Conservation (phyloP, 2,329 filamentous ascomycete genomes). For the Aspergillus sp. region DNA sequence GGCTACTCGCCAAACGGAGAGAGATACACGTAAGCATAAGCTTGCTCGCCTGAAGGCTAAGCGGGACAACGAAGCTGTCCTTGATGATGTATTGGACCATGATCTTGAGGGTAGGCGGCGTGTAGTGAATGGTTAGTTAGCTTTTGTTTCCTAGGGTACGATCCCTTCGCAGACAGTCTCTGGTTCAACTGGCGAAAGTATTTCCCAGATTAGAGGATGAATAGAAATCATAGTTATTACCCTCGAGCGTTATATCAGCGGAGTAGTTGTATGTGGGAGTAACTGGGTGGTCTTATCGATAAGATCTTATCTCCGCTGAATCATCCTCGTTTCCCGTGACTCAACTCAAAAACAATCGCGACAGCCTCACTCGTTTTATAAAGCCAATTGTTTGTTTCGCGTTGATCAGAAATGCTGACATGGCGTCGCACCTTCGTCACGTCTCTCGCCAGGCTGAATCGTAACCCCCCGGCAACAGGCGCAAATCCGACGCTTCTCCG, state of each 20-base stretch:
- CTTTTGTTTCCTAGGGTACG: too few relatives aligned
- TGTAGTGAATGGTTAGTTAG: too few relatives aligned
- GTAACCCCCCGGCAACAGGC: slow-evolving; percentile 17
- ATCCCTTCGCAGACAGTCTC: too few relatives aligned
- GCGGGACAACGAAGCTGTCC: neutral
- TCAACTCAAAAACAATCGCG: neutral
- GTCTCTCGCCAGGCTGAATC: slow-evolving; percentile 33
- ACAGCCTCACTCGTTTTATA: neutral
- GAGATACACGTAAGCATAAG: slow-evolving; percentile 14
- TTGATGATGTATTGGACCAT: neutral
- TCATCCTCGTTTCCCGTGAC: neutral
- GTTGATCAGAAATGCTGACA: slow-evolving; percentile 34
- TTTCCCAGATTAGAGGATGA: too few relatives aligned
- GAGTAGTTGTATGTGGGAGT: too few relatives aligned
- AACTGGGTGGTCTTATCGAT: neutral
- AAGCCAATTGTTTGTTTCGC: slow-evolving; percentile 1
- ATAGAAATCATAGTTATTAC: too few relatives aligned
- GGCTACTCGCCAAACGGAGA: slow-evolving; percentile 5
- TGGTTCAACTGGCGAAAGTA: too few relatives aligned
- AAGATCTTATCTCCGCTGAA: neutral
- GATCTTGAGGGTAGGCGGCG: too few relatives aligned
- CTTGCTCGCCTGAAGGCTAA: neutral
- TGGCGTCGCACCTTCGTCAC: slow-evolving; percentile 42
- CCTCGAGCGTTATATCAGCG: neutral
- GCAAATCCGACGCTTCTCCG: slow-evolving; percentile 27